Base-by-base conservation (phyloP, 225 moss, liverwort and hornwort genomes). In the Pseudoscleropodium purum region DNA sequence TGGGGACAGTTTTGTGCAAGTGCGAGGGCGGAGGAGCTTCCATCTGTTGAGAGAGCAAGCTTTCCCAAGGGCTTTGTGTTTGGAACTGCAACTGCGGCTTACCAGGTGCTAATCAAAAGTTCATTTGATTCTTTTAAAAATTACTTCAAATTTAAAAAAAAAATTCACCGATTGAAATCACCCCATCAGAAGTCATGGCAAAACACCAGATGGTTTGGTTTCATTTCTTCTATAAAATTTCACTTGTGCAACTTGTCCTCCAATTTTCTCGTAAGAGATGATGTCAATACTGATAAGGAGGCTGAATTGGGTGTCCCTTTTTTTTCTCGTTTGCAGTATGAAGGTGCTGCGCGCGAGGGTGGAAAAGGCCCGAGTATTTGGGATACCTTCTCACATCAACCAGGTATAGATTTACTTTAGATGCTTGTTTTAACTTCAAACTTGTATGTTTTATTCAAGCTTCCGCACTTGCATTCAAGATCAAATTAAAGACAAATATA, bases 1-100 rank as follows among this genome's bases (percentile, higher is more conserved):
- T 75, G 9, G n/a, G 75, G 15, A 73, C 69, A n/a, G 3, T 60
- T 87, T 37, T 8, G 0, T 52, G 78, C 61, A 2, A 72, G 14
- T 18, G 73, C 59, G 1, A 66, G 51, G 1, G 81, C 78, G 0
- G 82, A 91, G 65, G 85, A 91, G 85, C 87, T 91, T 83, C 93
- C 91, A 0, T 43, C 66, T 17, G 92, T 94, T 13, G 87, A 47
- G 82, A 86, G 94, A 52, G 76, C 85, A 57, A 93, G 93, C 77
- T 98, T 98, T 60, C 98, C 98, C 1, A 61, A 92, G 62, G 83
- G 87, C 9, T 98, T 98, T 73, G 93, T 95, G 3, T 98, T 98
- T 54, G 98, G 98, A 14, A 72, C 96, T 75, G 97, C 97, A 54
- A 97, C 97, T 9, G 88, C 97, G 27, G 95, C 97, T 17, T 98